Base-by-base conservation (phyloP, 1,284 basidiomycete genomes). In the Neolentinus lepideus region DNA sequence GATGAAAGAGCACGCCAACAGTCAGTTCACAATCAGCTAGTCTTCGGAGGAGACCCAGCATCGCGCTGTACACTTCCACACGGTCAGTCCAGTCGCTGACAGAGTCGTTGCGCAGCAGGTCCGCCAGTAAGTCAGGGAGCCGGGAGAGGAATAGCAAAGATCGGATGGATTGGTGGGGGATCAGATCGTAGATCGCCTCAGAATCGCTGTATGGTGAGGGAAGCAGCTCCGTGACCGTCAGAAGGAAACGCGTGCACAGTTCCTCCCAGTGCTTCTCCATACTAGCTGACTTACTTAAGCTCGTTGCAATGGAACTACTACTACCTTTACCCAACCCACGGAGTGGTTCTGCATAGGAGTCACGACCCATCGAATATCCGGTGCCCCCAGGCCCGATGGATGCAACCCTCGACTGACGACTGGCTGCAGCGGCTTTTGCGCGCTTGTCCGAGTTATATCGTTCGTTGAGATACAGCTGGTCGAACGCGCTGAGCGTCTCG, bases 21-120 rank as follows among this genome's bases (percentile, higher is more conserved):
- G 75, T 79, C 8, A 79, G 67, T 61, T 81, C 78, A 57, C 74
- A 77, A 57, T 80, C 78, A 2, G 73, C 75, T 67, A 81, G 69
- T n/a, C 74, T 69, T 33, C 74, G 71, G 25, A 81, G 64, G 8
- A 81, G 65, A 11, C 64, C 68, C 3, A 81, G 64, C 73, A 78
- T 75, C 3, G 75, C 72, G 54, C 77, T 67, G 60, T 81, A 81
- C 19, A 74, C 69, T 14, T 75, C 71, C 54, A 68, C 73, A 22
- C 79, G 73, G 2, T 69, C 59, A 25, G 71, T 75, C 80, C 80
- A 81, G 58, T 81, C 79, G 1, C 69, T 74, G 11, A 81, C 73
- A 0, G 77, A 79, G 62, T 83, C 80, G 60, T 81, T 83, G 16
- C 80, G 70, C 21, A 81, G 66, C 11, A 81, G 70, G 33, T 60